Percentiles rank a stretch among this genome's conserved stretches.
Conservation (phyloP, 108 stramenopile species). For the Pseudonitzschia multistriata region DNA sequence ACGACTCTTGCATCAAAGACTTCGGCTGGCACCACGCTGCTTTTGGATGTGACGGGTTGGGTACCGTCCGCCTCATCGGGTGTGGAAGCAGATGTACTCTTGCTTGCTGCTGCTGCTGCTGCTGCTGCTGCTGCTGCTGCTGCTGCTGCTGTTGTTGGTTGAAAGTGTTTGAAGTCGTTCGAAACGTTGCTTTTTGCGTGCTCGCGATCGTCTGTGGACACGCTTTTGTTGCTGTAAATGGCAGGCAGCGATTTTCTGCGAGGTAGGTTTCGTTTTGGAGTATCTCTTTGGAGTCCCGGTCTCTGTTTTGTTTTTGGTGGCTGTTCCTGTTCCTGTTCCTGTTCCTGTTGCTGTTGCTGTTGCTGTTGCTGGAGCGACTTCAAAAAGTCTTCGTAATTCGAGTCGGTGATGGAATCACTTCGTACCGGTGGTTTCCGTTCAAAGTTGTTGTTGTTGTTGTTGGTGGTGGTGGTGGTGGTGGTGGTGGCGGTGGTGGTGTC, state of each 20-base stretch:
- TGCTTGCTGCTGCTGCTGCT: background rate
- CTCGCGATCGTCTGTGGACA: background rate
- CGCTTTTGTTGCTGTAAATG: too few species aligned
- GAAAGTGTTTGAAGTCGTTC: background rate
- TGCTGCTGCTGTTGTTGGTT: background rate
- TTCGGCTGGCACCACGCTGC: too few species aligned
- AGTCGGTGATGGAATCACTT: too few species aligned
- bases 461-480: too few species aligned
- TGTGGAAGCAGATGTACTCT: background rate
- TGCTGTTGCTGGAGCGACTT: background rate
- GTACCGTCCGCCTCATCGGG: background rate
- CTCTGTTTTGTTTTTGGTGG: background rate
- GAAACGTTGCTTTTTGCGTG: too few species aligned
- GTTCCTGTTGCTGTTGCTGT: conserved; percentile 1
- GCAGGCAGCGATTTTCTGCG: background rate
- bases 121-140: conserved; percentile 1
- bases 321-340: conserved; percentile 5
- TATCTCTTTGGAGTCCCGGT: background rate
- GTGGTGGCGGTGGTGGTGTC: too few species aligned
- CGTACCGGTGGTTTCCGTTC: too few species aligned
- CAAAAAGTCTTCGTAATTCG: background rate
- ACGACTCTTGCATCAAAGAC: too few species aligned
- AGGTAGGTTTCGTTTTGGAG: background rate
- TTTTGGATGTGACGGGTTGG: too few species aligned
- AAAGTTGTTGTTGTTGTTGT: too few species aligned